These are phyloP conservation scores for Evansstolkia leycettana DNA, from an alignment of 495 filamentous ascomycete genomes.

Conservation along the genomic window DNA sequence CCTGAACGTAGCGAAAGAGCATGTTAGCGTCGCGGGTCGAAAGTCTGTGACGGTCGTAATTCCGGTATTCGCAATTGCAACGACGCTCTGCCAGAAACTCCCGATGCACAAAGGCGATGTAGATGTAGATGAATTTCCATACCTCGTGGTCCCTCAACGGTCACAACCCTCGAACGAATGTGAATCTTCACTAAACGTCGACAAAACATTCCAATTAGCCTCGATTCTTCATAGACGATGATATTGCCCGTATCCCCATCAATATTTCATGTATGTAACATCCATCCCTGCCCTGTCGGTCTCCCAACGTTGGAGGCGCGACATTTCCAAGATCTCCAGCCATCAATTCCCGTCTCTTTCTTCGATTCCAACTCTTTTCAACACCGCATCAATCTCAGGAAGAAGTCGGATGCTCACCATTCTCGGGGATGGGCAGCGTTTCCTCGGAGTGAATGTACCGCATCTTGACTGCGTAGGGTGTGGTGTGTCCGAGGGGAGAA, in stretches of 20 bases:
- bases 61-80: not conserved
- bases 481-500: slow-evolving; percentile 33
- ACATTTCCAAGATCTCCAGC: not conserved
- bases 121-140: slow-evolving; percentile 14
- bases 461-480: slow-evolving; percentile 59
- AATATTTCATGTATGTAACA: not conserved
- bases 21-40: slow-evolving; percentile 5
- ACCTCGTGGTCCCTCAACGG: slow-evolving; percentile 90
- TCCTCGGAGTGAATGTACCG: slow-evolving; percentile 97
- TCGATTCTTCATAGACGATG: slow-evolving; percentile 1
- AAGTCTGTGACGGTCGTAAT: not conserved
- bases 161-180: slow-evolving; percentile 92
- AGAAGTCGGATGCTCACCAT: slow-evolving; percentile 56
- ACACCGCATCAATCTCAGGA: slow-evolving; percentile 5
- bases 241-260: not conserved
- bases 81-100: slow-evolving; percentile 1
- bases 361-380: not conserved
- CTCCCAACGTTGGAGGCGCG: not conserved
- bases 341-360: slow-evolving; percentile 4
- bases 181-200: slow-evolving; percentile 66
- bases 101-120: not conserved
- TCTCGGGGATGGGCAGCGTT: slow-evolving; percentile 84
- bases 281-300: not conserved
- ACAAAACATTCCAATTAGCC: slow-evolving; percentile 22
- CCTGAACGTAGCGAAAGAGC: slow-evolving; percentile 31